Percentiles rank a stretch among this genome's conserved stretches.
Evolutionary conservation across 2,329 filamentous ascomycete species (phyloP).

Genomic region (Gremmenia infestans): DNA sequence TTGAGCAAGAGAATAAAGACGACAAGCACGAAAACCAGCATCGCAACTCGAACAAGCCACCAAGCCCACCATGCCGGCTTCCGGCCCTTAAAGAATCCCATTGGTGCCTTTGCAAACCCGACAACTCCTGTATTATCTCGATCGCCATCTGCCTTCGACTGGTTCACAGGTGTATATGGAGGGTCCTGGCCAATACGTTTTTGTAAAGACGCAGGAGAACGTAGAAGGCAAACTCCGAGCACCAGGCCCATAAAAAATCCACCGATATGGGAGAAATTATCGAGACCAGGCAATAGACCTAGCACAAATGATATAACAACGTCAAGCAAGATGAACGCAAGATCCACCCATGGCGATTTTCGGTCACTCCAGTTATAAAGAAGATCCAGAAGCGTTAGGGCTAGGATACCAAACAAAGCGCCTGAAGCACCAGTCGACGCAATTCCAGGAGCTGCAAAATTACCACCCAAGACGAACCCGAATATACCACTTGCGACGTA

Average conservation of each 20-base stretch:
- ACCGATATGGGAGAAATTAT: constrained; percentile 97
- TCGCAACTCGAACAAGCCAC: constrained; percentile 82
- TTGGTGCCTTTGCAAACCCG: constrained; percentile 54
- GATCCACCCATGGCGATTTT: constrained; percentile 68
- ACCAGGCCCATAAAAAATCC: constrained; percentile 90
- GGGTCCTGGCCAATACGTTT: constrained; percentile 66
- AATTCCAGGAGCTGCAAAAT: constrained; percentile 78
- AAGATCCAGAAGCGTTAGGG: constrained; percentile 80
- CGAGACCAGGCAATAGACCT: constrained; percentile 83
- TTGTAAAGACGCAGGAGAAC: constrained; percentile 78
- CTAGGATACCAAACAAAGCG: constrained; percentile 85
- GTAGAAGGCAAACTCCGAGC: constrained; percentile 79
- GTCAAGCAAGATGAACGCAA: constrained; percentile 83
- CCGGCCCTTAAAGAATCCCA: constrained; percentile 84
- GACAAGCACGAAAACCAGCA: constrained; percentile 73
- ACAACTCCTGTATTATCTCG: constrained; percentile 21
- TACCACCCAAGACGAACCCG: constrained; percentile 90
- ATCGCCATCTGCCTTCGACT: constrained; percentile 35
- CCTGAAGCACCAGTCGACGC: constrained; percentile 88
- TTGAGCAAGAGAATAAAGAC: constrained; percentile 82
- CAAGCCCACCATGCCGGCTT: constrained; percentile 96
- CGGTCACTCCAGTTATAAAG: constrained; percentile 89
- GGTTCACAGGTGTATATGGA: constrained; percentile 65
- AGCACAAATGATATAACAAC: constrained; percentile 87
- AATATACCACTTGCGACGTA: constrained; percentile 93